Base-by-base conservation (phyloP, 768 basidiomycete genomes). In the Baorangia bicolor region DNA sequence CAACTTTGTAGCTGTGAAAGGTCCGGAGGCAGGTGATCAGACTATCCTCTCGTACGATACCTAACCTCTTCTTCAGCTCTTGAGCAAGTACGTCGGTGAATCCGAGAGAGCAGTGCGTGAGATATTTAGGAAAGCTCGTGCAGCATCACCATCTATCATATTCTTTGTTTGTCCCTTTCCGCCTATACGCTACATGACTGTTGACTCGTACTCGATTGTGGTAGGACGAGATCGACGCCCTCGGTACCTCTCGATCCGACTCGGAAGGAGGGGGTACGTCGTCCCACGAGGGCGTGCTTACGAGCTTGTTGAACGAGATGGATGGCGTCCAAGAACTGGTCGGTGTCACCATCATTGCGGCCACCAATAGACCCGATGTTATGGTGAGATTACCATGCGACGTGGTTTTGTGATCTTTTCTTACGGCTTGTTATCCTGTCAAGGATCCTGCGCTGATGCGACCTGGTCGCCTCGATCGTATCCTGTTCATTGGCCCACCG, bases 71-170 rank as follows among this genome's bases (percentile, higher is more conserved):
- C 23, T 61, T n/a, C 65, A 98, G 94, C 81, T 99, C 0, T 69
- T 98, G 49, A 98, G 89, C 75, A 98, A 98, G 73, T 99, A 88
- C 64, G 94, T 99, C 18, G 97, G 97, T 21, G 97, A 99, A 74
- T 97, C 94, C 0, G 97, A 99, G 72, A 81, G 91, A 40, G 92
- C 93, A 0, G 90, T 99, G 14, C 83, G 97, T 31, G 96, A 98
- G 66, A 88, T 95, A 52, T 99, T 99, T 73, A 78, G 92, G 49
- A 99, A 97, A 71, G 97, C 97, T 3, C 83, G 95, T 33, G 90
- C 91, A 7, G 94, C 94, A 6, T 85, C 96, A 1, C 97, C 97
- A 0, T 94, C 94, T 4, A 96, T 99, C 63, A 81, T 99, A 41
- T 98, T 99, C 74, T 97, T 99, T 67, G 96, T 97, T 58, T 64